phyloP scores from a whole-genome alignment of 352 stramenopile species.

The Phytophthora pini region DNA sequence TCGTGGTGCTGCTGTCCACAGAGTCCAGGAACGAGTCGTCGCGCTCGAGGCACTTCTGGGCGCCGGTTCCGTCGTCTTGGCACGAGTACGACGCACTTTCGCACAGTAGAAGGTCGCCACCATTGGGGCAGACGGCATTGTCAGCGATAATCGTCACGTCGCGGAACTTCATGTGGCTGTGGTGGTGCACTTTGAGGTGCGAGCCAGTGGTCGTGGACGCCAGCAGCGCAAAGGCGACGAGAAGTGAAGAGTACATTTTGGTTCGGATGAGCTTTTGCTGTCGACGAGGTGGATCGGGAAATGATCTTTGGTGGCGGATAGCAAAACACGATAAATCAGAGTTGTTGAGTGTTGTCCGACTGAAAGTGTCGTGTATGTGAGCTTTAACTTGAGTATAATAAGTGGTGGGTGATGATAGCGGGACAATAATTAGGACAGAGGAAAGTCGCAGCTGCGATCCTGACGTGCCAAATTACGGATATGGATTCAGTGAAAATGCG shows the following conservation, averaged over 20 bases:
- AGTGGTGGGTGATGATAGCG: not conserved
- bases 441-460: slow-evolving; percentile 3
- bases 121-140: slow-evolving; percentile 53
- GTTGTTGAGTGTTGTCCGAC: slow-evolving; percentile 2
- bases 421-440: slow-evolving; percentile 8
- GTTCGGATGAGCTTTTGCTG: not conserved
- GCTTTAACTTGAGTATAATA: not conserved
- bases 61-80: slow-evolving; percentile 44
- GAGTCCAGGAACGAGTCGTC: slow-evolving; percentile 51
- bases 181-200: slow-evolving; percentile 35
- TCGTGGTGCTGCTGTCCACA: slow-evolving; percentile 45
- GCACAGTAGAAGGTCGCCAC: slow-evolving; percentile 51
- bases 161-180: slow-evolving; percentile 54
- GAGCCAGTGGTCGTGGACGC: slow-evolving; percentile 4
- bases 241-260: slow-evolving; percentile 28
- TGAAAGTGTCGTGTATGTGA: not conserved
- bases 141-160: slow-evolving; percentile 50
- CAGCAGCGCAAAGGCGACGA: slow-evolving; percentile 29
- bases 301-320: slow-evolving; percentile 11
- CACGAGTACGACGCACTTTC: slow-evolving; percentile 48
- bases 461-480: slow-evolving; percentile 7
- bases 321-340: slow-evolving; percentile 20
- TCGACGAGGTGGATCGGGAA: slow-evolving; percentile 18
- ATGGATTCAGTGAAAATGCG: slow-evolving; percentile 9
- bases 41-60: slow-evolving; percentile 45